A percentile compares a stretch with the other conserved stretches of the same genome.
Conservation (phyloP, 2,329 filamentous ascomycete genomes). For the Chaetomiaceae sp. region DNA sequence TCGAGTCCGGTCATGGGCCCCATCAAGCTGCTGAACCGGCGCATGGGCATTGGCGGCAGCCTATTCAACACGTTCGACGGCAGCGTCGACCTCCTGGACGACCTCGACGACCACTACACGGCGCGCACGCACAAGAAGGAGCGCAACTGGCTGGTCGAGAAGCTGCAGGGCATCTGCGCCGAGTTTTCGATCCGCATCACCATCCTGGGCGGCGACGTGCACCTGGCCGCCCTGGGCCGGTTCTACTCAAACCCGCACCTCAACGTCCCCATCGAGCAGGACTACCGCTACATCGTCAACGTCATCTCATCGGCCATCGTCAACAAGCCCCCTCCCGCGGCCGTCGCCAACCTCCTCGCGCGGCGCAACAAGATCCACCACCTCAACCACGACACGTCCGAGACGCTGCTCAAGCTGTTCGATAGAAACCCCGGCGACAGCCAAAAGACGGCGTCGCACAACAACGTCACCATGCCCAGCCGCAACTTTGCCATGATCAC, state of each 20-base stretch:
- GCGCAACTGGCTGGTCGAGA: constrained; percentile 70
- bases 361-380: constrained; percentile 80
- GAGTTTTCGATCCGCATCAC: constrained; percentile 87
- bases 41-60: constrained; percentile 78
- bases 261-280: constrained; percentile 69
- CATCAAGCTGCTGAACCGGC: constrained; percentile 82
- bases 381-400: constrained; percentile 69
- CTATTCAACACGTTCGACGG: constrained; percentile 95
- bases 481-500: constrained; percentile 90
- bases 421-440: constrained; percentile 75
- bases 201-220: constrained; percentile 90
- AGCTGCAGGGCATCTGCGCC: constrained; percentile 76
- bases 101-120: constrained; percentile 94
- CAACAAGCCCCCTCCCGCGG: constrained; percentile 86
- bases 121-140: constrained; percentile 87
- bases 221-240: constrained; percentile 84
- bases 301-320: constrained; percentile 92
- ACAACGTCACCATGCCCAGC: constrained; percentile 85
- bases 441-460: constrained; percentile 69
- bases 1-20: constrained; percentile 81
- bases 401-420: constrained; percentile 92
- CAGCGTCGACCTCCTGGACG: constrained; percentile 85
- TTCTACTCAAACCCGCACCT: constrained; percentile 90
- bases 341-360: constrained; percentile 84
- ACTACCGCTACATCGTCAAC: constrained; percentile 94